Conservation (phyloP, 2,329 filamentous ascomycete genomes). For the Colletotrichum eremochloae region DNA sequence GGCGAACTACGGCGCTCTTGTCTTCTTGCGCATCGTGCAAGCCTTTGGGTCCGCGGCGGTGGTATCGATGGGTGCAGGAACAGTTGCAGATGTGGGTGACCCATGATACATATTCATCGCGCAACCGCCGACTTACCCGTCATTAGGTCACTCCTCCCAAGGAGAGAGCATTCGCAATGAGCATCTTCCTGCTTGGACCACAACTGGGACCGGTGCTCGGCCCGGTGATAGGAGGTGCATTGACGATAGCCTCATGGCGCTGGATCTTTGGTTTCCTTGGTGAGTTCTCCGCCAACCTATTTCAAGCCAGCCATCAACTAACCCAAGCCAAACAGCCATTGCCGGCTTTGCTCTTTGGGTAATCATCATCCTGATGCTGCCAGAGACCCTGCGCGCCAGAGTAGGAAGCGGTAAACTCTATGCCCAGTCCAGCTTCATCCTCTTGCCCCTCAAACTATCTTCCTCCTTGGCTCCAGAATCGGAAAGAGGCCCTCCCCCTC, state of each 20-base stretch:
- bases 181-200: slow-evolving; percentile 58
- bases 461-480: slow-evolving; percentile 45
- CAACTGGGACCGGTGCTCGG: slow-evolving; percentile 59
- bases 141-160: slow-evolving; percentile 50
- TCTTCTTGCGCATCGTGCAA: slow-evolving; percentile 57
- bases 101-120: not conserved
- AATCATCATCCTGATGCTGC: slow-evolving; percentile 53
- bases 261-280: slow-evolving; percentile 59
- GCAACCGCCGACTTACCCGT: slow-evolving; percentile 38
- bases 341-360: slow-evolving; percentile 49
- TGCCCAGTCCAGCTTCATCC: slow-evolving; percentile 39
- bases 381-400: slow-evolving; percentile 59
- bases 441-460: slow-evolving; percentile 44
- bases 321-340: slow-evolving; percentile 46
- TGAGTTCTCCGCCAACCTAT: not conserved
- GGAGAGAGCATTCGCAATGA: slow-evolving; percentile 55
- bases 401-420: slow-evolving; percentile 58
- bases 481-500: slow-evolving; percentile 47
- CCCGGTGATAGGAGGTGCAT: slow-evolving; percentile 57
- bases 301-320: not conserved
- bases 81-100: slow-evolving; percentile 53
- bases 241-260: slow-evolving; percentile 55
- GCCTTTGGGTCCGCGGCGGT: slow-evolving; percentile 58
- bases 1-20: slow-evolving; percentile 53
- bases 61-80: slow-evolving; percentile 58